Evolutionary conservation across 2,329 filamentous ascomycete genomes (phyloP).

Genomic region (Fusarium longipes): DNA sequence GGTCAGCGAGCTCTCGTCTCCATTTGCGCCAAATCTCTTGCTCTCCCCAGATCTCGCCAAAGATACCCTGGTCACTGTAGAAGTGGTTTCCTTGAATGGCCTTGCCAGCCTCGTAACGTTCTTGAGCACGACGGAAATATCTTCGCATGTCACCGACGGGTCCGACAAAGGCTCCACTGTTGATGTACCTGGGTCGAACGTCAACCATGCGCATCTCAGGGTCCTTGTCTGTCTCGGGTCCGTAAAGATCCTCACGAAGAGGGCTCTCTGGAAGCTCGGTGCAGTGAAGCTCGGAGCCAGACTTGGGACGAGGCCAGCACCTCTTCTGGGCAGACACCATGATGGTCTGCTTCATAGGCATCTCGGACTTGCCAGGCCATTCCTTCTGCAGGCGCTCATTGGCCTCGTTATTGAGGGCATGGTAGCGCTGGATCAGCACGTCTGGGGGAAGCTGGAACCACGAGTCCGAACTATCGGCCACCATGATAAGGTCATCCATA

Average conservation of each 20-base stretch:
- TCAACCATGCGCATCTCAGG: constrained; percentile 20
- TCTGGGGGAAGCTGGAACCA: constrained; percentile 49
- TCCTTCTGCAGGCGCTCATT: constrained; percentile 26
- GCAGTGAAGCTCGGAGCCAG: constrained; percentile 37
- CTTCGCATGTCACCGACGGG: constrained; percentile 42
- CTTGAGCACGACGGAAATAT: constrained; percentile 39
- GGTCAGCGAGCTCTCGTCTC: constrained; percentile 20
- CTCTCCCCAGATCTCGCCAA: constrained; percentile 47
- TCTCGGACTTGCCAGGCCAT: constrained; percentile 15
- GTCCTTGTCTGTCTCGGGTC: constrained; percentile 32
- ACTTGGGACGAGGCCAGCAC: constrained; percentile 32
- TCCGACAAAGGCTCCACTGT: constrained; percentile 47
- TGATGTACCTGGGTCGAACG: constrained; percentile 44
- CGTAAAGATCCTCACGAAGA: constrained; percentile 39
- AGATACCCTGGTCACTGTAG: constrained; percentile 47
- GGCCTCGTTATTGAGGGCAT: constrained; percentile 32
- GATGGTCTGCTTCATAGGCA: constrained; percentile 44
- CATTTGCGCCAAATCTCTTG: constrained; percentile 41
- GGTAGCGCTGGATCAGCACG: constrained; percentile 45
- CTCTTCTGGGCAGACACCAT: constrained; percentile 40
- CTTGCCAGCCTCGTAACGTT: constrained; percentile 34
- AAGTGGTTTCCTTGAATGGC: constrained; percentile 23
- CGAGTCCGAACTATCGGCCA: constrained; percentile 45
- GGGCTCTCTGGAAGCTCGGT: constrained; percentile 29
- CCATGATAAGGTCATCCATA: constrained; percentile 45